phyloP scores from a whole-genome alignment of 2,329 filamentous ascomycete species.

The Trichoderma koningii region DNA sequence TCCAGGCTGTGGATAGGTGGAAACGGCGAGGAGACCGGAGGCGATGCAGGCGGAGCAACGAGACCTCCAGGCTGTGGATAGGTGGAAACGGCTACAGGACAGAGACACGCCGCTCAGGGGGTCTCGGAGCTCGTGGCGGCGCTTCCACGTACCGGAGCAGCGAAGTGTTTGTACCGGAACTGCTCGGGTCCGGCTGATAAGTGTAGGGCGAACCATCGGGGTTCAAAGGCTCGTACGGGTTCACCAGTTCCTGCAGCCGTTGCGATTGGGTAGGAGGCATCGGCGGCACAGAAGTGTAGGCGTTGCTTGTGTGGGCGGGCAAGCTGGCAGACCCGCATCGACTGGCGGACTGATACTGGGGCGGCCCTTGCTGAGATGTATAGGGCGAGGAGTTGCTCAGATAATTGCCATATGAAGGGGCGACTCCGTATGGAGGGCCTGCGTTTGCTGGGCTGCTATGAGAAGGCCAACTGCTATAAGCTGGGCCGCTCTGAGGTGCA shows the following conservation, averaged over 20 bases:
- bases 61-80: no score
- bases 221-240: neutral
- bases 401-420: neutral
- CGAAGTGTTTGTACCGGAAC: neutral
- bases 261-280: neutral
- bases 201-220: neutral
- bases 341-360: neutral
- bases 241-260: neutral
- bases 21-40: no score
- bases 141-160: neutral
- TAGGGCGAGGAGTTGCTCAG: neutral
- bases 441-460: neutral
- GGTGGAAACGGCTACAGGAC: no score
- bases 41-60: no score
- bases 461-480: neutral
- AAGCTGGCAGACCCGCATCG: slow-evolving; percentile 11
- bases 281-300: neutral
- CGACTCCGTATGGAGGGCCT: neutral
- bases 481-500: neutral
- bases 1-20: no score
- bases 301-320: neutral
- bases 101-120: neutral
- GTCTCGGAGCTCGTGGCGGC: neutral
- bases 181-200: neutral
- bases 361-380: neutral